Percentiles rank a stretch among this genome's conserved stretches.
phyloP scores from a whole-genome alignment of 129 eudicot species.

The Chrysanthemum seticuspe region DNA sequence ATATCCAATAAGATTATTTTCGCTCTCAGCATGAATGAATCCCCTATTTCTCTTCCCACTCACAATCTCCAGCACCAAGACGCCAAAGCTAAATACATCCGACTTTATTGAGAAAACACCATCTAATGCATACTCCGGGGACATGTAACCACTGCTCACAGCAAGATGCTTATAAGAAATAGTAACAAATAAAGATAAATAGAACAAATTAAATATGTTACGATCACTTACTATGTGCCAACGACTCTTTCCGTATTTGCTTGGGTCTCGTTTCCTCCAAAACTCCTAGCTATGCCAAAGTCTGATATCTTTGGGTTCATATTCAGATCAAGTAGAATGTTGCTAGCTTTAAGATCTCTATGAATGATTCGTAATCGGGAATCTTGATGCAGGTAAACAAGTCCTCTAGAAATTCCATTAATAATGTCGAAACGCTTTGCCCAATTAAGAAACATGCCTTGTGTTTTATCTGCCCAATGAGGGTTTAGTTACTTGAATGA shows the following conservation, averaged over 20 bases:
- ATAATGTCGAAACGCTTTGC: constrained; percentile 4
- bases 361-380: neutral
- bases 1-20: constrained; percentile 9
- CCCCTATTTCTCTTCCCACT: constrained; percentile 2
- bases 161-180: neutral
- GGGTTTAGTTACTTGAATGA: neutral
- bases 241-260: neutral
- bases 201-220: neutral
- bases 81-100: constrained; percentile 18
- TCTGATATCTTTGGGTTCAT: constrained; percentile 3
- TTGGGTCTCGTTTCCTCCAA: constrained; percentile 1
- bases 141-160: constrained; percentile 4
- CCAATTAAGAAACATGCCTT: constrained; percentile 13
- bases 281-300: neutral
- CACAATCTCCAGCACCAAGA: constrained; percentile 10
- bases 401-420: constrained; percentile 11
- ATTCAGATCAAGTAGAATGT: neutral
- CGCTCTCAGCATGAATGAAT: neutral
- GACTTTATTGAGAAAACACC: constrained; percentile 1
- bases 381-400: constrained; percentile 7
- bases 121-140: constrained; percentile 3
- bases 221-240: neutral
- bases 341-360: constrained; percentile 4
- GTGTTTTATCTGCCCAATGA: neutral
- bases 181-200: neutral